Base-by-base conservation (phyloP, 1,284 basidiomycete species). In the Trichosporon ovoides region DNA sequence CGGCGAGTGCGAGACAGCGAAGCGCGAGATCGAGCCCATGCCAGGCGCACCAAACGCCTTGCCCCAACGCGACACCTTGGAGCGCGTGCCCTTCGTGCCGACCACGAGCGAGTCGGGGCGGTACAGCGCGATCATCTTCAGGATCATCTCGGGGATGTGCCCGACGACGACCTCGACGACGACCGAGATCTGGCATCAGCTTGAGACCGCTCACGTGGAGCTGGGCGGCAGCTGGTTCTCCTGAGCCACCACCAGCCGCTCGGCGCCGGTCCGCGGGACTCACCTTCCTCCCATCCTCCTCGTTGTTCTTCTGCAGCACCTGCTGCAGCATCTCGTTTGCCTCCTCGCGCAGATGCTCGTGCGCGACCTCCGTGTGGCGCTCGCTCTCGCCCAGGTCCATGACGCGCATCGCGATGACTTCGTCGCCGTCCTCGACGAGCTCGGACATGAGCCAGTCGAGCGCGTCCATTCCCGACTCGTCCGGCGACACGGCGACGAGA, bases 151-250 rank as follows among this genome's bases (percentile, higher is more conserved):
- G 0, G 90, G 89, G 7, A 96, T 85, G 62, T 86, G 87, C 34
- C 95, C 95, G 1, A 92, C 89, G 38, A 97, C 89, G 70, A 91
- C 94, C 79, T 98, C 95, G 57, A 98, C 85, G 52, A 96, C 88
- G 61, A 98, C 84, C 0, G 89, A 94, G 35, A 98, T 84, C 87
- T 90, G 65, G 10, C 16, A 34, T 52, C 40, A 40, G 37, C 43
- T 49, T 5, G 3, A 18, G 14, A 22, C n/a, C n/a, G 38, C 13
- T 48, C 24, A 22, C 63, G 35, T 4, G 3, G 13, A 37, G 6
- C 34, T 35, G 34, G 34, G 14, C 34, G 9, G 34, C 9, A 35
- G 34, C 9, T 35, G 9, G 34, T 35, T 7, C 14, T 35, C 14
- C 9, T 14, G 34, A 7, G 7, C 34, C 9, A 35, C 34, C 34